Evolutionary conservation across 2,329 filamentous ascomycete species (phyloP), one percentile per base, ranked within the genome.

Genomic region (Penicillium frequentans): DNA sequence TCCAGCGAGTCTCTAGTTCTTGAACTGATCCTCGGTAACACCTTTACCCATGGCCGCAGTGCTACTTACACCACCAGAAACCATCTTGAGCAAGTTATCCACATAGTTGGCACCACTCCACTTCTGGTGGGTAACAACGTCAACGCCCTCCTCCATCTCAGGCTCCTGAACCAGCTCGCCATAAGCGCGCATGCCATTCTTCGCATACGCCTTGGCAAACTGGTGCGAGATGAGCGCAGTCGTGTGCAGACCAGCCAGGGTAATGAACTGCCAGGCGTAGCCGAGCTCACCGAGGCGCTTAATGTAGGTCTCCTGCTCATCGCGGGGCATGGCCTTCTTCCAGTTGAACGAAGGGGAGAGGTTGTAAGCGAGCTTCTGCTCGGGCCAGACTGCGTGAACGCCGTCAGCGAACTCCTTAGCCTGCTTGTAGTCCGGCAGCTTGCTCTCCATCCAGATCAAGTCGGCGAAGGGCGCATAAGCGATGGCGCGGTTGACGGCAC

Each of bases 241-340:
- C 61, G 91, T 96, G 82, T 99, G 95, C 72, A 99, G 84, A 66
- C 95, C 95, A 5, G 93, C 95, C 47, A 99, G 86, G n/a, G 95
- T 99, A 82, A 99, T 99, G 83, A 99, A 99, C 78, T 99, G 95
- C 95, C 95, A 99, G 86, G 91, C 96, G 85, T 99, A 99, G 62
- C 95, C 95, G 49, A 99, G 85, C 61, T 81, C 71, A 59, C 88
- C 92, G 42, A 99, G 89, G 43, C 95, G 90, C 62, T 87, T 82
- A 81, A 99, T 99, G 81, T 98, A 99, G 21, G 95, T 99, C 81
- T 96, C 91, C 80, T 99, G 95, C 75, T 98, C 93, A 52, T 84
- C 83, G 64, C 90, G 86, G 45, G 91, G 84, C 93, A 97, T 97
- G 68, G 93, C 95, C 57, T 92, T 84, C 83, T 98, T 98, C 95